Evolutionary conservation across 768 basidiomycete genomes (phyloP), one percentile per base, ranked within the genome.

Genomic region (Neoboletus brunneissimus): DNA sequence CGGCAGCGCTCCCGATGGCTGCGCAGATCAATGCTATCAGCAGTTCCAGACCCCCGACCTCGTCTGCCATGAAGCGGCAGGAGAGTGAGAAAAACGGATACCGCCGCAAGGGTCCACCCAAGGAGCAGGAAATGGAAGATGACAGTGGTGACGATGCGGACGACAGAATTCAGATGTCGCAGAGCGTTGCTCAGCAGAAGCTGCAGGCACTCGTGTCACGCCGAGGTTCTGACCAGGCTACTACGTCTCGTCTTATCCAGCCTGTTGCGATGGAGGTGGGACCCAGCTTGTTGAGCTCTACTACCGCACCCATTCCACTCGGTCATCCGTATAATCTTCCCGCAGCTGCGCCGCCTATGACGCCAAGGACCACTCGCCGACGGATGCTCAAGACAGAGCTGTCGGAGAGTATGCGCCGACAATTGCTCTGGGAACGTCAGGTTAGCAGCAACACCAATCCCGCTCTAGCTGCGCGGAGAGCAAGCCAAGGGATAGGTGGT

Each of bases 341-440:
- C 0, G 77, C 80, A 12, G 75, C 81, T 32, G 73, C 78, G 0
- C 75, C 82, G 18, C 89, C 90, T 3, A 87, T 88, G 61, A 91
- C 91, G 1, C 94, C 94, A 0, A 84, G 89, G 35, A 92, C 94
- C 42, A 94, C 91, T 3, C 81, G 94, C 3, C 78, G 90, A 48
- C 80, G 82, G 61, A 95, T 95, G 90, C 77, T 95, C 45, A 79
- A 85, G 53, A 88, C 86, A 5, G 94, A 96, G 72, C 76, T 96
- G 67, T 87, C 88, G 32, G 94, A 96, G 72, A 88, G 86, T 56
- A 73, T 96, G 59, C 78, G 94, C 22, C 77, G 88, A 45, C 89
- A 94, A 63, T 68, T 94, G 54, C 72, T 94, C 6, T 92, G 91
- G 91, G 89, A 87, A 62, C 79, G 88, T 15, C 85, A 88, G 59